Evolutionary conservation across 371 early-diverging fungal species (phyloP), one percentile per base, ranked within the genome.

Genomic region (Chytridium lagenaria): DNA sequence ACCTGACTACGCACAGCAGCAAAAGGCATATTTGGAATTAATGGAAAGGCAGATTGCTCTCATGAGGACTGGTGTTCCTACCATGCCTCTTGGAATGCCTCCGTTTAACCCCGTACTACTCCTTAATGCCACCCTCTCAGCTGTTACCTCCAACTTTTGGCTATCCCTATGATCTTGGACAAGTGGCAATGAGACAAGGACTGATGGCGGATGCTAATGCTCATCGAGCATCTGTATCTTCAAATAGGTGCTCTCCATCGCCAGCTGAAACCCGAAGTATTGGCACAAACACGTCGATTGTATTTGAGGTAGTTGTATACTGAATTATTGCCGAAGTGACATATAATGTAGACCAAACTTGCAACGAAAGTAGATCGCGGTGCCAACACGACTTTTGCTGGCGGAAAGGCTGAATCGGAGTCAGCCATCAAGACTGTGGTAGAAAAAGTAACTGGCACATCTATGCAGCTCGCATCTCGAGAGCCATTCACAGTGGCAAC

Each of bases 261-360:
- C 23, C 50, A 16, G 37, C 59, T 7, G 15, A 55, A 10, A 59
- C 50, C 50, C 7, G 70, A 22, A 59, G 59, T 1, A 59, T 70
- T 33, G 70, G 70, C n/a, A 70, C 70, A 10, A 70, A 70, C 26
- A 70, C 70, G 57, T 70, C 70, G 7, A 59, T 70, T 1, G 59
- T 44, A 12, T 70, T 70, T 61, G 26, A 59, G 38, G 70, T 52
- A n/a, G 12, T n/a, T 52, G 12, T 52, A 10, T 12, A 52, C 55
- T 52, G 26, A 10, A 26, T 23, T 23, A n/a, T n/a, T n/a, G n/a
- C n/a, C n/a, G n/a, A n/a, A n/a, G n/a, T n/a, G n/a, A n/a, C n/a
- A n/a, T n/a, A n/a, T n/a, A n/a, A n/a, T n/a, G 19, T 19, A 44
- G 44, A 44, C 44, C 19, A 7, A 7, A 12, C 44, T 7, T 12